Base-by-base conservation (phyloP, 1,139 yeast genomes). In the Debaryomyces singareniensis region DNA sequence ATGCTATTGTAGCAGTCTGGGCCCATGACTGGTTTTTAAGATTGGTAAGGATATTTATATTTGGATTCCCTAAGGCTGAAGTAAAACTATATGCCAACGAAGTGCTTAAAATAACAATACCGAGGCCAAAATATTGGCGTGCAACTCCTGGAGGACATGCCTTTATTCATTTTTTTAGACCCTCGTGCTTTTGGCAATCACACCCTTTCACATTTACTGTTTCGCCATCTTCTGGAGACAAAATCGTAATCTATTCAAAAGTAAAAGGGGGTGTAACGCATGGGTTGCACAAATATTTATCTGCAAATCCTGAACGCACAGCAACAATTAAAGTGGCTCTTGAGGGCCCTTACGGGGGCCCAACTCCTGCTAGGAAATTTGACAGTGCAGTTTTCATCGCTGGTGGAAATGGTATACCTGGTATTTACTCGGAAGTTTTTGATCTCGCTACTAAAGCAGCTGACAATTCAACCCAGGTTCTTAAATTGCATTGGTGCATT, bases 71-170 rank as follows among this genome's bases (percentile, higher is more conserved):
- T 1, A 39, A 41, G 12, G 62, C 73, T 1, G 42, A 46, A 9
- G 53, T 68, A 9, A 38, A 45, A 12, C 44, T 69, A 23, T 38
- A 59, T 24, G 49, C 59, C 1, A 60, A 53, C 26, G 71, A 66
- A 36, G 61, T 71, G 2, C 51, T 69, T 15, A 59, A 59, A 39
- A 55, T 69, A 3, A 43, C 49, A 3, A 53, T 68, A 3, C 68
- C 71, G 2, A 63, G 53, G 28, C 70, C 72, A 12, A 43, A 39
- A 2, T 47, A 53, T 35, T 70, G 73, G 73, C 45, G 51, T 13
- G 43, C 67, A 1, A 44, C 53, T 26, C 71, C 75, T 6, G 78
- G 77, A 25, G 70, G 74, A 1, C 75, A 71, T 44, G 76, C 72
- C 1, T 73, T 65, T 34, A 52, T 73, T 24, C 62, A 68, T 38